Evolutionary conservation across 2,329 filamentous ascomycete genomes (phyloP).

Genomic region (Diatrype stigma): DNA sequence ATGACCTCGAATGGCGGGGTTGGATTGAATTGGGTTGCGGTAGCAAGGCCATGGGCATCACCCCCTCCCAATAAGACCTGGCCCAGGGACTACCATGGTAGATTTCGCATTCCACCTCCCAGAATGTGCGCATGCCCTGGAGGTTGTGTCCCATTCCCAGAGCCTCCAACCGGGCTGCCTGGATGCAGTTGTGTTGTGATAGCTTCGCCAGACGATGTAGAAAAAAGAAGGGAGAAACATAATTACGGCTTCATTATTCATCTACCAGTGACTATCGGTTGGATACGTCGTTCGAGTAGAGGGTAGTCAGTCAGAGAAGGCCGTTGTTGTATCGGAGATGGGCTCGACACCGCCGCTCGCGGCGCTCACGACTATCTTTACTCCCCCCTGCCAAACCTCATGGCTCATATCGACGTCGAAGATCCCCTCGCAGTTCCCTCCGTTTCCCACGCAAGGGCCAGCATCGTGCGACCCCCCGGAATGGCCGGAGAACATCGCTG

Average conservation of each 20-base stretch:
- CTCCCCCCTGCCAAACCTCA: conserved; percentile 32
- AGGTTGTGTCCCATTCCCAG: neutral
- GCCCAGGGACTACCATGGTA: neutral
- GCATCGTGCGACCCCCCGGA: conserved; percentile 31
- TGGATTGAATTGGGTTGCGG: no score
- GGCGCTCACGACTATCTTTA: conserved; percentile 37
- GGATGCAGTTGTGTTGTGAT: neutral
- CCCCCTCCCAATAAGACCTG: neutral
- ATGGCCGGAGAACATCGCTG: conserved; percentile 31
- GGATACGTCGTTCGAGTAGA: neutral
- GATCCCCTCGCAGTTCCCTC: conserved; percentile 34
- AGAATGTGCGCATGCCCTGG: neutral
- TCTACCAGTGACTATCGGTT: neutral
- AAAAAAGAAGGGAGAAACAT: neutral
- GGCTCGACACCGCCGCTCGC: conserved; percentile 25
- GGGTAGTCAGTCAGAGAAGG: neutral
- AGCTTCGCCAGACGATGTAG: neutral
- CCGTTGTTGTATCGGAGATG: neutral
- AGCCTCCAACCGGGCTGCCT: neutral
- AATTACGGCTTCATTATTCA: neutral
- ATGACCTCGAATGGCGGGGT: neutral
- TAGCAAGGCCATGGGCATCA: neutral
- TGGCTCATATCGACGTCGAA: conserved; percentile 37
- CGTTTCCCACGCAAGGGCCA: conserved; percentile 29
- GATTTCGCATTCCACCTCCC: neutral